These are phyloP conservation scores for Trebouxia sp. DNA, from an alignment of 139 green algal genomes.

Conservation along the genomic window DNA sequence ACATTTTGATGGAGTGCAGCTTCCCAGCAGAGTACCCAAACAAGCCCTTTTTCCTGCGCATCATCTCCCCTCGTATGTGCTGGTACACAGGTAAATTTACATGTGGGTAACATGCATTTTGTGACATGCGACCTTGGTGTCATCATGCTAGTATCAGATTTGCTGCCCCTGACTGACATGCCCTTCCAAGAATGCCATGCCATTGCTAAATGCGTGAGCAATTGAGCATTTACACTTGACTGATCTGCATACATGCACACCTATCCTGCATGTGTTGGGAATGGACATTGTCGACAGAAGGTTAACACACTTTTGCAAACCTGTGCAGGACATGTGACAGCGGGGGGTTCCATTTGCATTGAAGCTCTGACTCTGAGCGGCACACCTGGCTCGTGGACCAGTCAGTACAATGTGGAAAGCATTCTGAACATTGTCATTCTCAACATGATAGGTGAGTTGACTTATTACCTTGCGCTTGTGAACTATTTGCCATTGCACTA, in stretches of 20 bases:
- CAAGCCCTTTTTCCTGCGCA: conserved; percentile 40
- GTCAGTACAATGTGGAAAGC: conserved; percentile 29
- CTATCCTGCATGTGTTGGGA: too few relatives aligned
- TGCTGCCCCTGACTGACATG: not conserved
- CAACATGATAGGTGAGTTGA: conserved; percentile 28
- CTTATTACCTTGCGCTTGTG: too few relatives aligned
- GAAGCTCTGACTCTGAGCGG: conserved; percentile 37
- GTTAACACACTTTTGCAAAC: too few relatives aligned
- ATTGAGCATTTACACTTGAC: too few relatives aligned
- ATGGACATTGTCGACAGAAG: too few relatives aligned
- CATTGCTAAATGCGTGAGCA: too few relatives aligned
- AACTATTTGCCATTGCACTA: too few relatives aligned
- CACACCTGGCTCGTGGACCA: conserved; percentile 30
- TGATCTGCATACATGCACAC: too few relatives aligned
- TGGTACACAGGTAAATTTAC: conserved; percentile 13
- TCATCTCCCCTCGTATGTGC: conserved; percentile 6
- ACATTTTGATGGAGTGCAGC: conserved; percentile 35
- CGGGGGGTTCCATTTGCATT: conserved; percentile 41
- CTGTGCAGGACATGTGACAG: conserved; percentile 41
- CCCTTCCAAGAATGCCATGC: too few relatives aligned
- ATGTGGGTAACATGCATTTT: too few relatives aligned
- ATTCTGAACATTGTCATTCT: conserved; percentile 32
- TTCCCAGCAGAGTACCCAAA: conserved; percentile 41
- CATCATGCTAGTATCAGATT: not conserved
- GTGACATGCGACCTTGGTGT: too few relatives aligned